Evolutionary conservation across 2,329 filamentous ascomycete genomes (phyloP), one percentile per base, ranked within the genome.

Genomic region (Colletotrichum gigasporum): DNA sequence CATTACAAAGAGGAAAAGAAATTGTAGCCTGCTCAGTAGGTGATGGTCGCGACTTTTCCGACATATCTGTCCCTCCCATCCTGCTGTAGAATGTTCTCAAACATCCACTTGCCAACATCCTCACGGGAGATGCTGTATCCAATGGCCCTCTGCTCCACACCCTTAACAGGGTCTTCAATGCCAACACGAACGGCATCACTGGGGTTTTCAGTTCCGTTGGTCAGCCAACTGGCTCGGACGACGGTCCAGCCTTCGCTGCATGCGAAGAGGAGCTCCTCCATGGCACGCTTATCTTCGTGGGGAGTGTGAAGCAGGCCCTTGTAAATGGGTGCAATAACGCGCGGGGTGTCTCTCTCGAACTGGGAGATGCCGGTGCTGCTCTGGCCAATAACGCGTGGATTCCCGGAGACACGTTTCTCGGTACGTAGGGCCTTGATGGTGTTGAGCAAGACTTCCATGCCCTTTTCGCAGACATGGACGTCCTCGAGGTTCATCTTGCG

Each of bases 381-480:
- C 47, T 82, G 60, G 1, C 71, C 77, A 2, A 79, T 68, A 26
- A 84, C 69, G 20, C 74, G 68, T 2, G 82, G 81, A 4, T 68
- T 50, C 16, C 71, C 66, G 22, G 67, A 28, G 12, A 65, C 65
- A 24, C 69, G 70, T 8, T 50, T 42, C 7, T 62, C 54, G n/a
- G 54, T 30, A 12, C 78, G 73, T 5, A 77, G 67, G 4, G 71
- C 57, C 0, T 66, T 42, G 7, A 85, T 65, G 2, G 80, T 79
- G 0, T 71, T 67, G 1, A 87, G 68, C 1, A 88, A 76, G 2
- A 76, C 71, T 3, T 58, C 53, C 66, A 82, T 82, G 59, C 79
- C 81, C 20, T 75, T 74, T 32, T 79, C 71, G 71, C 85, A 88
- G 22, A 87, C 78, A 11, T 77, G 68, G 0, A 82, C 79, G 67